Evolutionary conservation across 495 filamentous ascomycete genomes (phyloP).

Genomic region (Annulohypoxylon stygium): DNA sequence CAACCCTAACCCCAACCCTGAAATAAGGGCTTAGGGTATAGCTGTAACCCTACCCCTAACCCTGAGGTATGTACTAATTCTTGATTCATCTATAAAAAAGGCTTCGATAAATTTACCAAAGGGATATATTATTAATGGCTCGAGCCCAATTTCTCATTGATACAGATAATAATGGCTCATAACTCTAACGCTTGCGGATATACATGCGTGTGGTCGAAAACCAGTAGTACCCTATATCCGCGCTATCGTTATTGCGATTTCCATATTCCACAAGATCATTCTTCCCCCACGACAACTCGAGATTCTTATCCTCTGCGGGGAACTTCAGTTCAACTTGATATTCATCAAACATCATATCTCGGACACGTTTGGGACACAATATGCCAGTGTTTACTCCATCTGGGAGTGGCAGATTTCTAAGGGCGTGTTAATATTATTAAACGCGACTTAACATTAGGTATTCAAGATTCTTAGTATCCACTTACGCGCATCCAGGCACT

Average conservation of each 20-base stretch:
- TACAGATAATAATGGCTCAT: neutral
- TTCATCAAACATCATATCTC: constrained; percentile 38
- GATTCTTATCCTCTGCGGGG: constrained; percentile 17
- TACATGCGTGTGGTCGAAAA: constrained; percentile 20
- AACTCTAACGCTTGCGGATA: constrained; percentile 1
- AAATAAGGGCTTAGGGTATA: too few relatives aligned
- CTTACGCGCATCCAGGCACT: constrained; percentile 38
- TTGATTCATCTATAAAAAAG: too few relatives aligned
- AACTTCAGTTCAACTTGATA: constrained; percentile 27
- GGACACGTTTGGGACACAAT: constrained; percentile 28
- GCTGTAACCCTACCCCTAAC: too few relatives aligned
- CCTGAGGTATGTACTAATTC: too few relatives aligned
- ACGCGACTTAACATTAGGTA: neutral
- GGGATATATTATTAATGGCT: too few relatives aligned
- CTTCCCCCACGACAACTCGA: neutral
- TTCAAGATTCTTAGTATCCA: neutral
- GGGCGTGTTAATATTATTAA: neutral
- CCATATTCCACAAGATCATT: constrained; percentile 26
- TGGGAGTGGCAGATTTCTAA: constrained; percentile 16
- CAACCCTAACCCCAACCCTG: too few relatives aligned
- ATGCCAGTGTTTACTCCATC: constrained; percentile 4
- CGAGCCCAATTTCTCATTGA: too few relatives aligned
- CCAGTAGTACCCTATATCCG: constrained; percentile 21
- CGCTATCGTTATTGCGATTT: neutral
- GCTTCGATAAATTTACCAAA: too few relatives aligned